These are phyloP conservation scores for Parasitella parasitica DNA, from an alignment of 371 early-diverging fungal species.

Conservation along the genomic window DNA sequence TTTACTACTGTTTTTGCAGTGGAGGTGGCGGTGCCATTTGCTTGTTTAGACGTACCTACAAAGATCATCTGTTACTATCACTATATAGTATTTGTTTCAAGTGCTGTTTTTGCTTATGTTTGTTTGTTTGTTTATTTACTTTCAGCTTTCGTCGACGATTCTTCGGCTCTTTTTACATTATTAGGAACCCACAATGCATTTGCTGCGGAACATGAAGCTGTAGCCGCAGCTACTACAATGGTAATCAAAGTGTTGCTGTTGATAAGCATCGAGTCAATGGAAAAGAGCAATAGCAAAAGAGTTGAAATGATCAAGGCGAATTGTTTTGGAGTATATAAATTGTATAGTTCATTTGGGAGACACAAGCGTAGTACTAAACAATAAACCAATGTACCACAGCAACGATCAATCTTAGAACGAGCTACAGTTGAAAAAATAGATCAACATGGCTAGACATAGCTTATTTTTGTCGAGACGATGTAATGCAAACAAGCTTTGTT, in stretches of 20 bases:
- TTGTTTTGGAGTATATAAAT: not conserved
- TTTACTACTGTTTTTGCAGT: not conserved
- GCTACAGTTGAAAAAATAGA: not conserved
- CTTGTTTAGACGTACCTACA: not conserved
- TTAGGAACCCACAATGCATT: constrained; percentile 10
- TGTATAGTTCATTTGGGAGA: not conserved
- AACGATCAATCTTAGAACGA: not conserved
- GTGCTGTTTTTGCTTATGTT: not conserved
- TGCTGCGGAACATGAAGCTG: not conserved
- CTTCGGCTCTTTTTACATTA: not conserved
- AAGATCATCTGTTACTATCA: not conserved
- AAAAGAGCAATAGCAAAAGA: not conserved
- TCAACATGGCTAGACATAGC: not conserved
- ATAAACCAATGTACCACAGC: constrained; percentile 1
- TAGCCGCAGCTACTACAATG: not conserved
- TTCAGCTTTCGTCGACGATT: not conserved
- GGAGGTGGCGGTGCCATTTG: not conserved
- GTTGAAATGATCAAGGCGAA: not conserved
- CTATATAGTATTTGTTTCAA: not conserved
- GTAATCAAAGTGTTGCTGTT: not conserved
- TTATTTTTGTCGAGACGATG: not conserved
- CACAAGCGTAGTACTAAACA: not conserved
- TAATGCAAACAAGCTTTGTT: not conserved
- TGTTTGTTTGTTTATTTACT: not conserved
- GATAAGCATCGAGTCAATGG: not conserved